These are phyloP conservation scores for Didymella glomerata DNA, from an alignment of 2,329 filamentous ascomycete genomes.

Conservation along the genomic window DNA sequence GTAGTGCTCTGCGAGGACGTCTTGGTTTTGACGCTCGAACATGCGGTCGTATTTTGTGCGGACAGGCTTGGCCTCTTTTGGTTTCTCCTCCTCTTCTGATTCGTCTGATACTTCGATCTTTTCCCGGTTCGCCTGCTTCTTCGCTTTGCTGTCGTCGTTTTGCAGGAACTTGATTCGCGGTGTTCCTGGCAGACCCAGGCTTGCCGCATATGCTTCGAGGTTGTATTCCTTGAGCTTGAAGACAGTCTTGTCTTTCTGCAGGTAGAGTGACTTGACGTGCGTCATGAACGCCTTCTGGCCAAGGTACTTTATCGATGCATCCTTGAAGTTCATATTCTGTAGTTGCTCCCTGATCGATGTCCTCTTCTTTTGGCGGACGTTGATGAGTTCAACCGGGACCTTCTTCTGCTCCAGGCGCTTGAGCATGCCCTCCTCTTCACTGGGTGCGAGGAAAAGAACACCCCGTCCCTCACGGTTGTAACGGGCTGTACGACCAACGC, in stretches of 20 bases:
- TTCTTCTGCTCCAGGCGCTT: conserved; percentile 86
- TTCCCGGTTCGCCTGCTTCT: conserved; percentile 84
- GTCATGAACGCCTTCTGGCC: conserved; percentile 96
- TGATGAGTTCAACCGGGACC: conserved; percentile 85
- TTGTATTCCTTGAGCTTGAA: conserved; percentile 86
- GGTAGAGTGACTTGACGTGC: conserved; percentile 82
- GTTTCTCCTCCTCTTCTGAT: conserved; percentile 64
- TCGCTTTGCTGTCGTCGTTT: conserved; percentile 83
- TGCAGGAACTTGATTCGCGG: conserved; percentile 94
- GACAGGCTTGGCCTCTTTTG: conserved; percentile 69
- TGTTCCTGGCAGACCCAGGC: conserved; percentile 86
- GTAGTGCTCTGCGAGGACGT: conserved; percentile 94
- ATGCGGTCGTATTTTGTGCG: conserved; percentile 97
- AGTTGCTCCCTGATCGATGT: conserved; percentile 83
- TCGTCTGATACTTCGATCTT: conserved; percentile 66
- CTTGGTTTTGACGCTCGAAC: conserved; percentile 97
- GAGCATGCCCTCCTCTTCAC: conserved; percentile 91
- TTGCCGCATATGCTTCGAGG: conserved; percentile 84
- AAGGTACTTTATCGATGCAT: conserved; percentile 90
- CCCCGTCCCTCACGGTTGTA: conserved; percentile 89
- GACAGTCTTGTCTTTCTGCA: conserved; percentile 90
- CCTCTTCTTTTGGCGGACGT: conserved; percentile 88
- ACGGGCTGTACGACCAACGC: conserved; percentile 91
- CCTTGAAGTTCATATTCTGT: conserved; percentile 95
- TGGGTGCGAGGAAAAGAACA: conserved; percentile 90